These are phyloP conservation scores for sunflower (Helianthus annuus) DNA, from an alignment of 129 eudicot species.

Conservation along the genomic window DNA sequence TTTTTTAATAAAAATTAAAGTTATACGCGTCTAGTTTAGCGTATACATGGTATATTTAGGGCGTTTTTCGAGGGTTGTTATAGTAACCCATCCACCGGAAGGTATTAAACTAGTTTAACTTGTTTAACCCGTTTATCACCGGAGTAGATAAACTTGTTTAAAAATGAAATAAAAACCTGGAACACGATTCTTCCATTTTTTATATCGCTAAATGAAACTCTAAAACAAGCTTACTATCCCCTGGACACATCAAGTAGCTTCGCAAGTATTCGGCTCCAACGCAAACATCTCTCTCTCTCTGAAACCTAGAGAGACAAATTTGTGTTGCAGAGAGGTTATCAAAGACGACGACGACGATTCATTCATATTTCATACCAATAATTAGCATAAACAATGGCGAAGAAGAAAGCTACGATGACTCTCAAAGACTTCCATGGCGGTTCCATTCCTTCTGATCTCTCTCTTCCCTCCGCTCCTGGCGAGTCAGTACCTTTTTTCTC, in stretches of 20 bases:
- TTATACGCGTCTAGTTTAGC: too few species aligned
- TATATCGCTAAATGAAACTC: too few species aligned
- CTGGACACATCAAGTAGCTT: background rate
- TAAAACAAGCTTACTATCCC: too few species aligned
- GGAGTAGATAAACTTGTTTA: too few species aligned
- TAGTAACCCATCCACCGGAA: too few species aligned
- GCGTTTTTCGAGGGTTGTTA: too few species aligned
- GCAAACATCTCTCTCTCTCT: constrained; percentile 27
- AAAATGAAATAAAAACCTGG: too few species aligned
- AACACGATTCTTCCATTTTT: too few species aligned
- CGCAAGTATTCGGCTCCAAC: constrained; percentile 27
- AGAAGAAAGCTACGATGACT: constrained; percentile 98
- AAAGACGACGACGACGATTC: constrained; percentile 2
- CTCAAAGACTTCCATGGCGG: constrained; percentile 98
- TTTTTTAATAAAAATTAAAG: too few species aligned
- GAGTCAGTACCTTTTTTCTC: constrained; percentile 46
- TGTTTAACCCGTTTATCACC: too few species aligned
- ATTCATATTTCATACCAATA: background rate
- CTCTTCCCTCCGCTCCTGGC: constrained; percentile 97
- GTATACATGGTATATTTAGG: too few species aligned
- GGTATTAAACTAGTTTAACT: too few species aligned
- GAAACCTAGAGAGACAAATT: constrained; percentile 27
- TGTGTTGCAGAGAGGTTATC: constrained; percentile 14
- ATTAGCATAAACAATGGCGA: constrained; percentile 52
- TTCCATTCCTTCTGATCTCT: constrained; percentile 92